These are phyloP conservation scores for Biscogniauxia mediterranea DNA, from an alignment of 2,329 filamentous ascomycete species.

Conservation along the genomic window DNA sequence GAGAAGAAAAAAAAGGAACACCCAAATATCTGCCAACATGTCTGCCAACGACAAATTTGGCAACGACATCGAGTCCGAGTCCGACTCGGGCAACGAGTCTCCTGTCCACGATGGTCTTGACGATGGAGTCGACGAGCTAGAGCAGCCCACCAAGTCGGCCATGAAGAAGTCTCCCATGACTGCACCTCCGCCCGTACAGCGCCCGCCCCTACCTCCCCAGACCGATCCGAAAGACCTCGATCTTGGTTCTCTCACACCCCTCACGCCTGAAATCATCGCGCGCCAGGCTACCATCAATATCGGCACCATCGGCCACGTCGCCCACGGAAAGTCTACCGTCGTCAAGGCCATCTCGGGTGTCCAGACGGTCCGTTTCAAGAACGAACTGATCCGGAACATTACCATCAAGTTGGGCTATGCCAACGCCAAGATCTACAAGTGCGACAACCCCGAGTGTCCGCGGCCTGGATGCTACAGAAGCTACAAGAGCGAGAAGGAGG, in stretches of 20 bases:
- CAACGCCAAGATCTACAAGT: conserved; percentile 99
- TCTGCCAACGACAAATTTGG: conserved; percentile 63
- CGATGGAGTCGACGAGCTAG: conserved; percentile 55
- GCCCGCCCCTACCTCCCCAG: conserved; percentile 67
- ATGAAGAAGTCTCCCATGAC: conserved; percentile 73
- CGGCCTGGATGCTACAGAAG: conserved; percentile 93
- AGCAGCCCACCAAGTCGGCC: conserved; percentile 74
- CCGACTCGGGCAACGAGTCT: conserved; percentile 62
- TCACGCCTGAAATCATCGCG: conserved; percentile 95
- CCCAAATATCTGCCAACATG: conserved; percentile 39
- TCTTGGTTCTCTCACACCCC: conserved; percentile 72
- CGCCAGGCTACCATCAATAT: conserved; percentile 99
- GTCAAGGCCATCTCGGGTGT: conserved; percentile 99
- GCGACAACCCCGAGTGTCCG: conserved; percentile 87
- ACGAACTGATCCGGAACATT: conserved; percentile 98
- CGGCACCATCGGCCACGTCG: conserved; percentile 96
- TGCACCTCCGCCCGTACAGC: conserved; percentile 53
- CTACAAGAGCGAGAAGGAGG: conserved; percentile 98
- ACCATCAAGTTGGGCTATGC: conserved; percentile 99
- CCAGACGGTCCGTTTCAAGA: conserved; percentile 99
- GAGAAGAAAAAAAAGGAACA: not conserved
- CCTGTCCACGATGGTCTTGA: conserved; percentile 51
- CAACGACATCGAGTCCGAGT: conserved; percentile 73
- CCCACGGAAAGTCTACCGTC: conserved; percentile 97
- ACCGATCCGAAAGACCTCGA: conserved; percentile 90